Evolutionary conservation across 75 land plant genomes (phyloP), one percentile per base, ranked within the genome.

Genomic region (Pinus tabuliformis): DNA sequence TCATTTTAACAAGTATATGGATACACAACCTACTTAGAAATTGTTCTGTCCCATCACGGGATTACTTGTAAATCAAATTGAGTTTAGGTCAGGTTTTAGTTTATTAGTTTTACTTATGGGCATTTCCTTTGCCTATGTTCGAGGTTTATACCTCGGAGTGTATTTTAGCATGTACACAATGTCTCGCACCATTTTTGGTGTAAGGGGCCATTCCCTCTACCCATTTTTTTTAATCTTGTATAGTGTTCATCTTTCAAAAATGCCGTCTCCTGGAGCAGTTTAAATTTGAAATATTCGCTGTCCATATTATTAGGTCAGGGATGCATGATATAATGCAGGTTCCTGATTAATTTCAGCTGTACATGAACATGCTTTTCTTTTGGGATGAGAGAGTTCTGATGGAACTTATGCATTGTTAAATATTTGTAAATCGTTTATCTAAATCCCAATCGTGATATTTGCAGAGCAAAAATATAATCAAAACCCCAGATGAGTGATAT

Each of bases 21-120:
- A 68, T 39, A 68, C 71, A 68, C 49, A 39, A 68, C 21, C 21
- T 68, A 68, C 49, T n/a, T 68, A 68, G 71, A 68, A 68, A 68
- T 36, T 68, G 52, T 68, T 26, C 26, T 39, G 71, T 68, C 71
- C 71, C 71, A 37, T 68, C 8, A 68, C 52, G 71, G 71, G 71
- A 42, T 39, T 68, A 68, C 71, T 68, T 68, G 71, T 68, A 68
- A 37, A 68, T 68, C 12, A 21, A 39, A 68, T 68, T 68, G 71
- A 68, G 71, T 68, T 39, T 68, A 68, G 71, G 22, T 8, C 20
- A 68, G 71, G 71, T 39, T n/a, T 65, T 36, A 68, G 71, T 39
- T 26, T 68, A 39, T 68, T 39, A 42, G 49, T 45, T 6, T 1
- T 6, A 6, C 71, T 68, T 39, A 68, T 45, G n/a, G 71, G 71